These are phyloP conservation scores for Rhinocladiella similis DNA, from an alignment of 2,329 filamentous ascomycete genomes.

Conservation along the genomic window DNA sequence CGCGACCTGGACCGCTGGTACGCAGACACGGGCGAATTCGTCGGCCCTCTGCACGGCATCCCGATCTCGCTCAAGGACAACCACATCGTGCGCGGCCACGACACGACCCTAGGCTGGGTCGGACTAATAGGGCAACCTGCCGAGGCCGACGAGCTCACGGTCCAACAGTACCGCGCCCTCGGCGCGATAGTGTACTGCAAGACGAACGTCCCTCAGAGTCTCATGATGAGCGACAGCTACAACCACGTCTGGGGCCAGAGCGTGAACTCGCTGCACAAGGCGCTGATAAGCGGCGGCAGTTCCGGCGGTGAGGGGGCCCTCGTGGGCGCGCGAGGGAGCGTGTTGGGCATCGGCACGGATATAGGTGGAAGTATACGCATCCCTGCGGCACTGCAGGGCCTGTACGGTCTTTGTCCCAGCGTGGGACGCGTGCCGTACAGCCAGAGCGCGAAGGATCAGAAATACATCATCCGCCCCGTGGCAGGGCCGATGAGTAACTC, in stretches of 20 bases:
- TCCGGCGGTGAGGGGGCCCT: conserved; percentile 56
- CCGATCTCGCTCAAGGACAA: conserved; percentile 1
- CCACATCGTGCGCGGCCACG: conserved; percentile 9
- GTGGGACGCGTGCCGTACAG: conserved; percentile 33
- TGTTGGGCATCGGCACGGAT: conserved; percentile 56
- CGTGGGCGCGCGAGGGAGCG: conserved; percentile 48
- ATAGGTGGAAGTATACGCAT: conserved; percentile 56
- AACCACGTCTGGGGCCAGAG: conserved; percentile 53
- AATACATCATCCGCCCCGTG: conserved; percentile 45
- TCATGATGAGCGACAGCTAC: conserved; percentile 51
- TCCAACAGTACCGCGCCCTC: conserved; percentile 31
- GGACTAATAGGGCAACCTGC: conserved; percentile 33
- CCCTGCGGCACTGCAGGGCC: conserved; percentile 51
- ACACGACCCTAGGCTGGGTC: conserved; percentile 46
- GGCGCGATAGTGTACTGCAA: conserved; percentile 55
- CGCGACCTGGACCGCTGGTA: conserved; percentile 54
- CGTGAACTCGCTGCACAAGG: conserved; percentile 50
- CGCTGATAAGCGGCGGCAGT: conserved; percentile 53
- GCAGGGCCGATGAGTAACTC: conserved; percentile 57
- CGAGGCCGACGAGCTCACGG: conserved; percentile 28
- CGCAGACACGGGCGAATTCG: conserved; percentile 49
- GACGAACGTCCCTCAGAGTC: conserved; percentile 53
- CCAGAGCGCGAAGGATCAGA: conserved; percentile 12
- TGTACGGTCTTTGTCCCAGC: conserved; percentile 44
- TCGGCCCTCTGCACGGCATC: conserved; percentile 62